phyloP scores from a whole-genome alignment of 2,329 filamentous ascomycete species.

The Fusarium buharicum region DNA sequence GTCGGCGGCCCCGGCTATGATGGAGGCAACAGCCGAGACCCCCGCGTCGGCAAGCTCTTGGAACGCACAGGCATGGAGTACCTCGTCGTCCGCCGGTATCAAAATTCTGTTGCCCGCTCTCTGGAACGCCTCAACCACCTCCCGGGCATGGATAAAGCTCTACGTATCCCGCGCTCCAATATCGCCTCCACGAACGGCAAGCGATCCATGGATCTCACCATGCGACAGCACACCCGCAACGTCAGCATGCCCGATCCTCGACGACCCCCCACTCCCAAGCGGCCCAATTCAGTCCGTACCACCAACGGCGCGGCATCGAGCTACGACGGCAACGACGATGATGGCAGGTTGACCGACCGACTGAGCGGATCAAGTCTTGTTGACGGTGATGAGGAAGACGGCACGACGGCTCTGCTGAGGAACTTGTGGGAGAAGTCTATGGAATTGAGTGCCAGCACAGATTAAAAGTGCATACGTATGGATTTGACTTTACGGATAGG shows the following conservation, averaged over 20 bases:
- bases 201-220: conserved; percentile 45
- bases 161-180: conserved; percentile 58
- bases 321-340: conserved; percentile 60
- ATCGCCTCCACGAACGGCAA: conserved; percentile 54
- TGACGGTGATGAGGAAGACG: conserved; percentile 62
- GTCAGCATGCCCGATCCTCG: conserved; percentile 53
- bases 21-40: conserved; percentile 63
- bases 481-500: conserved; percentile 18
- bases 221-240: conserved; percentile 54
- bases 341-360: conserved; percentile 52
- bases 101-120: conserved; percentile 75
- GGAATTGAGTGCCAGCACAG: conserved; percentile 64
- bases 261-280: conserved; percentile 47
- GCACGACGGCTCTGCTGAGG: conserved; percentile 62
- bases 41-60: conserved; percentile 71
- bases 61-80: conserved; percentile 79
- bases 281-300: conserved; percentile 52
- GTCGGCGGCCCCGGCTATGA: conserved; percentile 67
- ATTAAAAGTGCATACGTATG: conserved; percentile 21
- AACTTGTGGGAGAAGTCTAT: conserved; percentile 71
- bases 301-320: conserved; percentile 57
- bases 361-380: conserved; percentile 63
- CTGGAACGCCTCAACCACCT: conserved; percentile 60
- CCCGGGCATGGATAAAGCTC: conserved; percentile 62
- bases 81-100: conserved; percentile 76